A percentile compares a stretch with the other conserved stretches of the same genome.
These are phyloP conservation scores for Mortierella sp. DNA, from an alignment of 371 early-diverging fungal species.

Conservation along the genomic window DNA sequence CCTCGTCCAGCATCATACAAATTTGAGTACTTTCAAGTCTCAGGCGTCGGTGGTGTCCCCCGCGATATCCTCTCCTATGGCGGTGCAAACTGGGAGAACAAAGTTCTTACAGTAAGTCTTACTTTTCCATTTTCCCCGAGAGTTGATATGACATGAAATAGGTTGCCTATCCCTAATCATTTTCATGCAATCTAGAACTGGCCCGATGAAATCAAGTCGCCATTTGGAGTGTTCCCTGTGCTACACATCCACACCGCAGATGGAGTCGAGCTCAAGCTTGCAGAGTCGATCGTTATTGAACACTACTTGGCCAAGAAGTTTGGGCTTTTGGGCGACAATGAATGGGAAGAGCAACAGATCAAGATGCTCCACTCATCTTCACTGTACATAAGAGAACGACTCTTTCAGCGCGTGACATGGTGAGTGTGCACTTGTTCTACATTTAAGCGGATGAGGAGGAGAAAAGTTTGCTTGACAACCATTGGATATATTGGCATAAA, in stretches of 20 bases:
- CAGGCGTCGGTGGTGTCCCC: slow-evolving; percentile 16
- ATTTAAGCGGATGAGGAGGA: too few relatives aligned
- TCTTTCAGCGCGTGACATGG: slow-evolving; percentile 37
- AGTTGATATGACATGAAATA: not conserved
- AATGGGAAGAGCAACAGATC: slow-evolving; percentile 46
- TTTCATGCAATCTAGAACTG: slow-evolving; percentile 17
- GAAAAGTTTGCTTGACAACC: too few relatives aligned
- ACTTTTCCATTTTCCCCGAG: not conserved
- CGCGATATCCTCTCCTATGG: slow-evolving; percentile 48
- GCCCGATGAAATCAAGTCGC: slow-evolving; percentile 21
- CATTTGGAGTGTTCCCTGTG: slow-evolving; percentile 33
- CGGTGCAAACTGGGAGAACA: slow-evolving; percentile 28
- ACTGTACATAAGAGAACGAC: slow-evolving; percentile 35
- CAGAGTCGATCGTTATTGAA: slow-evolving; percentile 29
- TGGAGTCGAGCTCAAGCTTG: slow-evolving; percentile 19
- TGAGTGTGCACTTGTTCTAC: not conserved
- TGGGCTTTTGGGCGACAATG: slow-evolving; percentile 42
- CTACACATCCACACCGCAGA: slow-evolving; percentile 32
- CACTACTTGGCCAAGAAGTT: slow-evolving; percentile 40
- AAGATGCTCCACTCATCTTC: slow-evolving; percentile 36
- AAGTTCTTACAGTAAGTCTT: slow-evolving; percentile 15
- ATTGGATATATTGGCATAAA: not conserved
- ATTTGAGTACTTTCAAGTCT: slow-evolving; percentile 34
- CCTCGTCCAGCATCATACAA: slow-evolving; percentile 21
- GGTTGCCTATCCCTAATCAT: not conserved